These are phyloP conservation scores for Volvariella surrecta DNA, from an alignment of 1,284 basidiomycete species.

Conservation along the genomic window DNA sequence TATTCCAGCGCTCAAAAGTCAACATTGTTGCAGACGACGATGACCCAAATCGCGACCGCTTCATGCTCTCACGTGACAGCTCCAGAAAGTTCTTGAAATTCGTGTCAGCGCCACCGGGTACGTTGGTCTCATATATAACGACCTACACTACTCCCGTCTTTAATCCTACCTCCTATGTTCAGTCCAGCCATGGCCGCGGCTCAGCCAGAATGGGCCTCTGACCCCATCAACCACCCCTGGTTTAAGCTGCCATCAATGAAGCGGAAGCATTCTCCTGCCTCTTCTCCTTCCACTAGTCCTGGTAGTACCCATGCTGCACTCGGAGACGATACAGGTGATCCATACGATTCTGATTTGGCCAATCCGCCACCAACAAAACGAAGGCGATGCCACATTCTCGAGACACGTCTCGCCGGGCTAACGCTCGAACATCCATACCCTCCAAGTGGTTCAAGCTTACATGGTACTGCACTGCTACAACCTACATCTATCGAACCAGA, in stretches of 20 bases:
- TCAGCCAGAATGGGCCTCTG: too few species aligned
- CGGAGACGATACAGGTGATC: too few species aligned
- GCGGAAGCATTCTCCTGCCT: constrained; percentile 29
- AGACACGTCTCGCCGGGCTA: constrained; percentile 40
- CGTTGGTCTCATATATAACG: too few species aligned
- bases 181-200: too few species aligned
- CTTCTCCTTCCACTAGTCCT: constrained; percentile 7
- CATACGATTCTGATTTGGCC: not conserved
- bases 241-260: constrained; percentile 37
- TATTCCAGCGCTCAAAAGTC: too few species aligned
- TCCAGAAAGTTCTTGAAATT: not conserved
- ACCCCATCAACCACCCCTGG: constrained; percentile 43
- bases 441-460: too few species aligned
- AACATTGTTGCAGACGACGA: too few species aligned
- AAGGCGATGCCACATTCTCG: constrained; percentile 39
- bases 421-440: constrained; percentile 11
- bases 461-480: not conserved
- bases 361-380: constrained; percentile 33
- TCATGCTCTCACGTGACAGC: constrained; percentile 1
- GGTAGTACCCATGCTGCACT: not conserved
- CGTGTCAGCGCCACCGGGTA: too few species aligned
- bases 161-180: too few species aligned
- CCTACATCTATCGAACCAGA: constrained; percentile 8
- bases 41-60: not conserved
- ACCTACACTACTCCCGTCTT: too few species aligned